These are phyloP conservation scores for Diaporthe ampelina DNA, from an alignment of 2,329 filamentous ascomycete species.

Conservation along the genomic window DNA sequence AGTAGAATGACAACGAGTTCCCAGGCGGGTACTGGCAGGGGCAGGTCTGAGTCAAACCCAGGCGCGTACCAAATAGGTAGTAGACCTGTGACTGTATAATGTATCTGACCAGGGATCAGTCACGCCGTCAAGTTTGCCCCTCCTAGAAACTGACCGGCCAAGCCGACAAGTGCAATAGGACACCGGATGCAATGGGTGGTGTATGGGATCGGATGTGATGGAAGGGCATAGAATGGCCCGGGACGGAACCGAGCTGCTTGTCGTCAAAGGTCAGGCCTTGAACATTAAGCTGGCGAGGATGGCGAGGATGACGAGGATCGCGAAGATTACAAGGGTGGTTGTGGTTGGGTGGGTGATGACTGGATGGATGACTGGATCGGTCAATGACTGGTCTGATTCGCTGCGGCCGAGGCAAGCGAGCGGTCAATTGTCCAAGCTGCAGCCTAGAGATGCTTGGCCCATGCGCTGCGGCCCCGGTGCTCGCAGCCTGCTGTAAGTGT, in stretches of 20 bases:
- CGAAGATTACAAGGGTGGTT: slow-evolving; percentile 1
- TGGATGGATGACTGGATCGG: slow-evolving; percentile 26
- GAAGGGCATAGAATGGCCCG: not conserved
- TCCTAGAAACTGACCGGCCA: not conserved
- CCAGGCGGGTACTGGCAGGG: slow-evolving; percentile 41
- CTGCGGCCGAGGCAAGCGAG: slow-evolving; percentile 31
- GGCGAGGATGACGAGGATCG: slow-evolving; percentile 10
- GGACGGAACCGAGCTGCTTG: not conserved
- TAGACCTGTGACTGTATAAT: not conserved
- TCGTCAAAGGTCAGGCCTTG: slow-evolving; percentile 32
- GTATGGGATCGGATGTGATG: not conserved
- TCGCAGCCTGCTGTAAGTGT: slow-evolving; percentile 27
- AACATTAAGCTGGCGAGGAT: slow-evolving; percentile 13
- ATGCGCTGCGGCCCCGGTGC: slow-evolving; percentile 4
- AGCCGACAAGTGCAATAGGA: not conserved
- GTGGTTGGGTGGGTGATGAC: slow-evolving; percentile 16
- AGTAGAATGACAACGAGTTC: slow-evolving; percentile 6
- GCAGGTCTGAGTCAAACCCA: slow-evolving; percentile 41
- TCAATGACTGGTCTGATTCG: slow-evolving; percentile 25
- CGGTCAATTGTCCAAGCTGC: slow-evolving; percentile 18
- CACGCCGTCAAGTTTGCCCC: slow-evolving; percentile 37
- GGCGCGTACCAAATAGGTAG: slow-evolving; percentile 10
- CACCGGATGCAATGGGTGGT: not conserved
- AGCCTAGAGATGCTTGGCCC: slow-evolving; percentile 30
- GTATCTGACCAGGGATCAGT: slow-evolving; percentile 27